A percentile compares a stretch with the other conserved stretches of the same genome.
These are phyloP conservation scores for Exidia glandulosa DNA, from an alignment of 768 basidiomycete genomes.

Conservation along the genomic window DNA sequence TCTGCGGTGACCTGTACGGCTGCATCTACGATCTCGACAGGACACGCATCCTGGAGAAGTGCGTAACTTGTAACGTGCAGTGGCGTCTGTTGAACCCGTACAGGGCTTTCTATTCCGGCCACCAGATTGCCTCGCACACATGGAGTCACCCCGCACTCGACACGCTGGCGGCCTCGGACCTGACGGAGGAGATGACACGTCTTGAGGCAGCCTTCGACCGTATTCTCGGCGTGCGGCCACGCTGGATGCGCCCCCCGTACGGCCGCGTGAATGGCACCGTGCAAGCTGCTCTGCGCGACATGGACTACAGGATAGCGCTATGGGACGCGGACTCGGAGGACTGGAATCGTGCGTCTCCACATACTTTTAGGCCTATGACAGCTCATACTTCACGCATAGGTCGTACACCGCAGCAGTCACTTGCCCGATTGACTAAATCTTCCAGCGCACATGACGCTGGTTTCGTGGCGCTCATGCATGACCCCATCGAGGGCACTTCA, in stretches of 20 bases:
- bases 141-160: constrained; percentile 6
- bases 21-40: not conserved
- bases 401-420: not conserved
- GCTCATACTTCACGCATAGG: not conserved
- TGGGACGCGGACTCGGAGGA: not conserved
- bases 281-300: not conserved
- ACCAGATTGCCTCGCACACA: constrained; percentile 6
- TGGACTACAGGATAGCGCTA: not conserved
- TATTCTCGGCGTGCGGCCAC: not conserved
- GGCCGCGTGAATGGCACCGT: not conserved
- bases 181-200: not conserved
- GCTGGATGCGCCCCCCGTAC: constrained; percentile 2
- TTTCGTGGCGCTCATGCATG: not conserved
- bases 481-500: not conserved
- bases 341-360: not conserved
- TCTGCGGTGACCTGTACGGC: constrained; percentile 1
- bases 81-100: not conserved
- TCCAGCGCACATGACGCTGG: not conserved
- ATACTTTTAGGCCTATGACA: not conserved
- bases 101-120: constrained; percentile 2
- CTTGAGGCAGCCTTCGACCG: not conserved
- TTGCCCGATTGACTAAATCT: not conserved
- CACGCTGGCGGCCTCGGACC: not conserved
- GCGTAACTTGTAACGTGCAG: not conserved
- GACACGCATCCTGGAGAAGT: not conserved